Conservation (phyloP, 805 yeast species). For the Peterozyma toletana region DNA sequence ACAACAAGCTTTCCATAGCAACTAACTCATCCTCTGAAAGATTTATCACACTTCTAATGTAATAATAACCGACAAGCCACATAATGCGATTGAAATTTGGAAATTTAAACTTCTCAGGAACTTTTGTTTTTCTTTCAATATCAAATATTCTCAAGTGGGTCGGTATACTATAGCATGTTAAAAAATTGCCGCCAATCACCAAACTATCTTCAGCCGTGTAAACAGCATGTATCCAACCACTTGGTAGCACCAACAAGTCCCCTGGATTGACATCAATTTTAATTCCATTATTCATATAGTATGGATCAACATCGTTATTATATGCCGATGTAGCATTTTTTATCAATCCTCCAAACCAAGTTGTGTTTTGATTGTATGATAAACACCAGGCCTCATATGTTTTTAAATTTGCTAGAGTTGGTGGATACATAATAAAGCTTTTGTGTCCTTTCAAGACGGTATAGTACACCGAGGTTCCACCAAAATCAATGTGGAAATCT, state of each 20-base stretch:
- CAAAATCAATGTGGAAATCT: conserved; percentile 88
- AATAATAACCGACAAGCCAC: conserved; percentile 58
- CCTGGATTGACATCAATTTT: conserved; percentile 37
- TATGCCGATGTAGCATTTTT: conserved; percentile 3
- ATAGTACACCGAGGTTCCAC: conserved; percentile 88
- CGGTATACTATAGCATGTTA: conserved; percentile 55
- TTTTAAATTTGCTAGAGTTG: conserved; percentile 53
- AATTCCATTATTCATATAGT: conserved; percentile 26
- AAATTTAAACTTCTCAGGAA: conserved; percentile 68
- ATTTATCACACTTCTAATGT: conserved; percentile 7
- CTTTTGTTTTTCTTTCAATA: conserved; percentile 62
- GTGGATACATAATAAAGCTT: conserved; percentile 73
- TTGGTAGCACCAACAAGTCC: conserved; percentile 76
- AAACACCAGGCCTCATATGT: conserved; percentile 70
- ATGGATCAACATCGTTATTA: conserved; percentile 7
- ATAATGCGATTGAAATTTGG: conserved; percentile 68
- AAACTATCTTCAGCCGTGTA: conserved; percentile 75
- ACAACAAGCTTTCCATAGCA: conserved; percentile 13
- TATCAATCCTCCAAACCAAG: conserved; percentile 56
- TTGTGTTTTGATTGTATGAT: conserved; percentile 50
- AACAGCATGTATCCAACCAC: conserved; percentile 93
- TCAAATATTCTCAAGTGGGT: conserved; percentile 56
- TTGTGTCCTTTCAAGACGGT: conserved; percentile 73
- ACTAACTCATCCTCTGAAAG: conserved; percentile 12
- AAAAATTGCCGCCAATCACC: conserved; percentile 83